Conservation (phyloP, 768 basidiomycete genomes). For the Kondoa malvinella region DNA sequence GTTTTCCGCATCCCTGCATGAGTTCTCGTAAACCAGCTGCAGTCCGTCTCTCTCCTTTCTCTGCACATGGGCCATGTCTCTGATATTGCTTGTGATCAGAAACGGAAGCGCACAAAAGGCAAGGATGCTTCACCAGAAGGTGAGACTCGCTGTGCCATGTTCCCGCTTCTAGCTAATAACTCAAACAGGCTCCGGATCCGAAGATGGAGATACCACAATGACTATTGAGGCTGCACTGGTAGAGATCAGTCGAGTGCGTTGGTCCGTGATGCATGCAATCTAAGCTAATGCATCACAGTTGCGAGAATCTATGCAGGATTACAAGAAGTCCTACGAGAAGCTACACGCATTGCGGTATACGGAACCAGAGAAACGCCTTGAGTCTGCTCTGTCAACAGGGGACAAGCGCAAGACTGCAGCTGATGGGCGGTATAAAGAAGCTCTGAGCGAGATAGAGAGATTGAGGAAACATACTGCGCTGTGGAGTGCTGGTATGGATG, state of each 20-base stretch:
- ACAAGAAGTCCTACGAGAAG: background rate
- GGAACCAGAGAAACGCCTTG: background rate
- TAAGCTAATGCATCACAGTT: background rate
- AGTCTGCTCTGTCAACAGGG: background rate
- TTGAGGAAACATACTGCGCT: background rate
- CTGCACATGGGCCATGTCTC: background rate
- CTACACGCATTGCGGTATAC: background rate
- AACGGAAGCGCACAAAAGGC: background rate
- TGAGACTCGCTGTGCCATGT: background rate
- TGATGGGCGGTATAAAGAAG: background rate
- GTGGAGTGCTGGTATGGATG: background rate
- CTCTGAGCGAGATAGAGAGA: background rate
- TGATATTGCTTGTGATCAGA: background rate
- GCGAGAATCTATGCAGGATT: background rate
- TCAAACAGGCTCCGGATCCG: background rate
- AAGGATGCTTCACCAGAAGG: background rate
- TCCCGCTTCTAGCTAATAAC: background rate
- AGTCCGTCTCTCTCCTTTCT: background rate
- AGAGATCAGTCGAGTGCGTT: background rate
- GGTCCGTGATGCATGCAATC: background rate
- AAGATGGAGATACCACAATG: background rate
- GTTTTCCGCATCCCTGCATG: background rate
- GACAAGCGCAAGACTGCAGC: background rate
- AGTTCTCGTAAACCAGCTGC: background rate
- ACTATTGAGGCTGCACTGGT: background rate